Base-by-base conservation (phyloP, 768 basidiomycete species). In the Suillus subalutaceus region DNA sequence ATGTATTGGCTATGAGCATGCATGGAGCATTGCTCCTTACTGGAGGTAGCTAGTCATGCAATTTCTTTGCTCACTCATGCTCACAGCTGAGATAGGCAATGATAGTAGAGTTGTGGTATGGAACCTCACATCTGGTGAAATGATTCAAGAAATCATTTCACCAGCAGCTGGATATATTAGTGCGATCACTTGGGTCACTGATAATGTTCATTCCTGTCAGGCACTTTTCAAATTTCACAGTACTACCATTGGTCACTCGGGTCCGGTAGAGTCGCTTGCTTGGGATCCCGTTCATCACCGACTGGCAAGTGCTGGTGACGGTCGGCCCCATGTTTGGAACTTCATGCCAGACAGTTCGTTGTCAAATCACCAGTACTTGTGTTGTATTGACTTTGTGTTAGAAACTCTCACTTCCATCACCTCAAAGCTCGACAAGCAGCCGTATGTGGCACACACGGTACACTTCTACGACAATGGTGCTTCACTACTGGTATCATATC, bases 381-480 rank as follows among this genome's bases (percentile, higher is more conserved):
- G 23, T n/a, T 3, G 1, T 10, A 52, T 52, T 52, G 50, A 50
- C n/a, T 50, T 23, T 12, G 48, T 13, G 10, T 52, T 26, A 52
- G 50, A 52, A 52, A 52, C 12, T 13, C 23, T 52, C 3, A 6
- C 15, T 26, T 26, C 23, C 3, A 52, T 52, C 50, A 52, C 48
- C 48, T 50, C 48, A 12, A 23, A 50, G 48, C 48, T 26, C 23
- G 10, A 37, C 4, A 63, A 63, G 46, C 63, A 57, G 32, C 50
- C 37, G 9, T 56, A 63, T 8, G 23, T 63, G 32, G 52, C 50
- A 2, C 16, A n/a, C 40, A 48, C 35, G 4, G 46, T 63, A 50
- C 46, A 63, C 40, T 63, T 63, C 40, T 52, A 40, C 6, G n/a
- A 63, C 12, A 41, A 63, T 40, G 50, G 63, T 26, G 30, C 63